A percentile compares a stretch with the other conserved stretches of the same genome.
phyloP scores from a whole-genome alignment of 75 land plant species.

The Pseudotsuga menziesii region DNA sequence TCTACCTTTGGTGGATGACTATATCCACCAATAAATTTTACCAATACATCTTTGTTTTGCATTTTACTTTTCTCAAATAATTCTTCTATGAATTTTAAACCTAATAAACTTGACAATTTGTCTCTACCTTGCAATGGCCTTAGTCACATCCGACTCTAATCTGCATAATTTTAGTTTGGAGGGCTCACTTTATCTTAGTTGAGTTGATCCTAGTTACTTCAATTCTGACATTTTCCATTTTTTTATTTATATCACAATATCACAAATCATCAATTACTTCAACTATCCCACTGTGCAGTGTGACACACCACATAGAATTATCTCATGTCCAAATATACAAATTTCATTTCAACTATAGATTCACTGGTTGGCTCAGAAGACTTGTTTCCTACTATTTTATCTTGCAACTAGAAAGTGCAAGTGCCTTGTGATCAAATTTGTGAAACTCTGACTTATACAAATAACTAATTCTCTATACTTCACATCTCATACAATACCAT shows the following conservation, averaged over 20 bases:
- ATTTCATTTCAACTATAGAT: not conserved
- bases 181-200: not conserved
- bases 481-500: no score
- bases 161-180: not conserved
- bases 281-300: not conserved
- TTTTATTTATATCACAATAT: not conserved
- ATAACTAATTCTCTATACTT: no score
- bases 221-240: not conserved
- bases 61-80: not conserved
- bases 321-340: not conserved
- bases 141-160: not conserved
- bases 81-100: not conserved
- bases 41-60: not conserved
- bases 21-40: not conserved
- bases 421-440: not conserved
- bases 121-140: slow-evolving; percentile 6
- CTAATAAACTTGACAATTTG: not conserved
- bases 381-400: not conserved
- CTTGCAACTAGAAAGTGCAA: not conserved
- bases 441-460: not conserved
- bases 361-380: not conserved
- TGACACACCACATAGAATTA: not conserved
- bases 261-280: not conserved
- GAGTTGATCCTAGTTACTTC: not conserved
- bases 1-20: not conserved